Evolutionary conservation across 164 flowering plant genomes (phyloP).

Genomic region (Platanus orientalis): DNA sequence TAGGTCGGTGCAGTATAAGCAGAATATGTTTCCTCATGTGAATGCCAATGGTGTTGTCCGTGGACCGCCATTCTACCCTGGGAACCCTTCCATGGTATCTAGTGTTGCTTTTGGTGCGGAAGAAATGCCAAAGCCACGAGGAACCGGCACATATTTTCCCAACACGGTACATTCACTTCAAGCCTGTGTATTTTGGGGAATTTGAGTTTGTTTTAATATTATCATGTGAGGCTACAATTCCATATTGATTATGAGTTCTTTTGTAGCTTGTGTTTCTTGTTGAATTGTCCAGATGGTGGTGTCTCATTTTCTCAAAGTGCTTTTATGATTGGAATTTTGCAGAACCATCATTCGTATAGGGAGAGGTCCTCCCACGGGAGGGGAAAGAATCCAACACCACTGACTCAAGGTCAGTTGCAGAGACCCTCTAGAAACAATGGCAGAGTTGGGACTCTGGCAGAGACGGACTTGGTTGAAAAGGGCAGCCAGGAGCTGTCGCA

Average conservation of each 20-base stretch:
- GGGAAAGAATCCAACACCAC: conserved; percentile 38
- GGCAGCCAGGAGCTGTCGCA: conserved; percentile 24
- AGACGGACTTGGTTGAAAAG: conserved; percentile 30
- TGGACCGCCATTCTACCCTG: conserved; percentile 34
- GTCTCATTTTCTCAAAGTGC: conserved; percentile 6
- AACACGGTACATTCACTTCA: conserved; percentile 46
- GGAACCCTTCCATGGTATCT: conserved; percentile 31
- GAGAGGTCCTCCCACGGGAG: conserved; percentile 37
- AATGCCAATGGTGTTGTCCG: conserved; percentile 40
- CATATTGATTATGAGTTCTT: neutral
- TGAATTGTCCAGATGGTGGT: conserved; percentile 7
- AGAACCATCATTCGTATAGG: conserved; percentile 49
- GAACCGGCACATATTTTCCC: conserved; percentile 82
- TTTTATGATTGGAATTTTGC: conserved; percentile 26
- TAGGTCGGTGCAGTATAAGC: conserved; percentile 29
- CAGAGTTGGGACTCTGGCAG: conserved; percentile 18
- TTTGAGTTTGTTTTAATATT: neutral
- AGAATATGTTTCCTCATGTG: conserved; percentile 23
- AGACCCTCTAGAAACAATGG: conserved; percentile 51
- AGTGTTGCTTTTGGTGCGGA: conserved; percentile 35
- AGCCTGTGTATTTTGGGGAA: conserved; percentile 1
- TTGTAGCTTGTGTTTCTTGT: conserved; percentile 8
- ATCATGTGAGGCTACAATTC: neutral
- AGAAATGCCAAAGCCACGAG: conserved; percentile 62
- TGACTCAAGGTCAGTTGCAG: conserved; percentile 11